phyloP scores from a whole-genome alignment of 176 grass and related monocot genomes.

The Eremochloa ophiuroides region DNA sequence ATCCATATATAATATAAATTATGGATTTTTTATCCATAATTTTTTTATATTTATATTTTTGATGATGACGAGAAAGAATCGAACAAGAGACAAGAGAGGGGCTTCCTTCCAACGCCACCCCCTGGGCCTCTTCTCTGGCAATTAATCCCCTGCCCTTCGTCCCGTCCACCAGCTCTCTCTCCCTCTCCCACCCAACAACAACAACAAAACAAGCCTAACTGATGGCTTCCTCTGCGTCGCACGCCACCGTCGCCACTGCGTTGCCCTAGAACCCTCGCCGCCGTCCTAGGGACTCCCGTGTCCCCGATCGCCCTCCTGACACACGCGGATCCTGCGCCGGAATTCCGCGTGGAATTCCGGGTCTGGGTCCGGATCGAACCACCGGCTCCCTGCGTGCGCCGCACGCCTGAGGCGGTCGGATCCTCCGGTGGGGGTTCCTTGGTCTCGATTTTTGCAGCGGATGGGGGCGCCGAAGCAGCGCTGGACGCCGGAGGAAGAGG shows the following conservation, averaged over 20 bases:
- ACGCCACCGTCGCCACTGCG: conserved; percentile 20
- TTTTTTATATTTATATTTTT: too few relatives aligned
- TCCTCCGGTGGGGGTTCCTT: background rate
- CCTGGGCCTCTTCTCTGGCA: background rate
- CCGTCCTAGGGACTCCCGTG: background rate
- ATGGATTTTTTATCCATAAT: too few relatives aligned
- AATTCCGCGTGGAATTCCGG: background rate
- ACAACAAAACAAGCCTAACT: background rate
- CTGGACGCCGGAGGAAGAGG: conserved; percentile 86
- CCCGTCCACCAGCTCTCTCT: conserved; percentile 6
- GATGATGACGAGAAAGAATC: background rate
- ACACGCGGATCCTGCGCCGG: background rate
- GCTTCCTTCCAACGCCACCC: background rate
- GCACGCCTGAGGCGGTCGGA: background rate
- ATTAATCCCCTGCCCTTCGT: background rate
- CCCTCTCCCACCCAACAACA: background rate
- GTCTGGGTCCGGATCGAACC: conserved; percentile 6
- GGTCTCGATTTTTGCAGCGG: background rate
- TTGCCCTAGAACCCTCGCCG: conserved; percentile 27
- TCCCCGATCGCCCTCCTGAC: background rate
- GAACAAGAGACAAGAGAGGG: too few relatives aligned
- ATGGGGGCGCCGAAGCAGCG: conserved; percentile 97
- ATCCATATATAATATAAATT: too few relatives aligned
- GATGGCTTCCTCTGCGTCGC: conserved; percentile 29
- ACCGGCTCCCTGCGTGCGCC: background rate